A percentile compares a stretch with the other conserved stretches of the same genome.
These are phyloP conservation scores for Linnemannia hyalina DNA, from an alignment of 192 early-diverging fungal species.

Conservation along the genomic window DNA sequence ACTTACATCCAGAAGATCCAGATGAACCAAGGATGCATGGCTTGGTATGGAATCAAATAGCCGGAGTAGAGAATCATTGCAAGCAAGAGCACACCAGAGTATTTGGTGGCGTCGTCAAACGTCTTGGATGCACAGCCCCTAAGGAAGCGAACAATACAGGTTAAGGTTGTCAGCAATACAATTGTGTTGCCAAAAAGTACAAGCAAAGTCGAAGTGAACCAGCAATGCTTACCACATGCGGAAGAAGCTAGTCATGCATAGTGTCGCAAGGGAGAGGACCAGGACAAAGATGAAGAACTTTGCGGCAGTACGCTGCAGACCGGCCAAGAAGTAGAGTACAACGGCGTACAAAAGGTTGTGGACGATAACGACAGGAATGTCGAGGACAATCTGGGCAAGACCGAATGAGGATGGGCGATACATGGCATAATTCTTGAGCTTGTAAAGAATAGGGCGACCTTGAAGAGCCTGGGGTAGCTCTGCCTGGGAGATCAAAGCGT, in stretches of 20 bases:
- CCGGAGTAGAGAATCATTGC: conserved; percentile 65
- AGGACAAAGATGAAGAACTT: conserved; percentile 71
- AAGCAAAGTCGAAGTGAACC: neutral
- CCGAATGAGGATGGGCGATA: conserved; percentile 70
- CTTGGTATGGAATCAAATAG: conserved; percentile 65
- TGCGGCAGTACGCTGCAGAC: conserved; percentile 60
- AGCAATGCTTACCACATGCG: conserved; percentile 42
- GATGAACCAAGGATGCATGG: conserved; percentile 71
- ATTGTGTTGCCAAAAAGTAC: neutral
- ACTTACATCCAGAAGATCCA: conserved; percentile 70
- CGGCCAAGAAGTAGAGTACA: conserved; percentile 71
- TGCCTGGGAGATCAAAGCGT: conserved; percentile 67
- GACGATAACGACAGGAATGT: conserved; percentile 60
- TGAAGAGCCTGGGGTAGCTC: conserved; percentile 75
- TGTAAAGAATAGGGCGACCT: conserved; percentile 78
- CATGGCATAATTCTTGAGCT: conserved; percentile 79
- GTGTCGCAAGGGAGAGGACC: conserved; percentile 60
- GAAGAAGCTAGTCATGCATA: conserved; percentile 68
- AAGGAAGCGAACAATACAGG: neutral
- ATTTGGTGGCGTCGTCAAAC: conserved; percentile 63
- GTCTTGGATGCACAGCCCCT: conserved; percentile 60
- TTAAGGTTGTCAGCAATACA: neutral
- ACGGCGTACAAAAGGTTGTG: conserved; percentile 63
- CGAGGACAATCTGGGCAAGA: conserved; percentile 65
- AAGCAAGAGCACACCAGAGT: conserved; percentile 65